phyloP scores from a whole-genome alignment of 2,329 filamentous ascomycete species.

The Emergomyces pasteurianus region DNA sequence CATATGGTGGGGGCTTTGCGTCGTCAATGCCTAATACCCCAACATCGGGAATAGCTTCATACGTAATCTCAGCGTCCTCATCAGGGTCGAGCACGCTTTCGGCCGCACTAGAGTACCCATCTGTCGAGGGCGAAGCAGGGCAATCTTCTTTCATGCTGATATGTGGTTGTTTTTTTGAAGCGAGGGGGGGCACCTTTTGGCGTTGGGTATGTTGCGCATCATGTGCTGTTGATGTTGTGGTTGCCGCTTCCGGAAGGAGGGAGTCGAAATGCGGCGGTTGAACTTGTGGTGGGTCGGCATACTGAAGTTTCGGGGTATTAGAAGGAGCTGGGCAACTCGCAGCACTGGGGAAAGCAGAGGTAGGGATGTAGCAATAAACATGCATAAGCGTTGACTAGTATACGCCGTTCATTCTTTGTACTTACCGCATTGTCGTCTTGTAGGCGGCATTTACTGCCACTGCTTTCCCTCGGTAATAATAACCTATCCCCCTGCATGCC shows the following conservation, averaged over 20 bases:
- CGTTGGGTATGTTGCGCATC: not conserved
- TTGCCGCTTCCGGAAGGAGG: not conserved
- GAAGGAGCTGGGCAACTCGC: not conserved
- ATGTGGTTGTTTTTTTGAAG: not conserved
- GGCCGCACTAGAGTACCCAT: not conserved
- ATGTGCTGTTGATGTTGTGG: not conserved
- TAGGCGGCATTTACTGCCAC: not conserved
- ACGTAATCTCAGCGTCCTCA: not conserved
- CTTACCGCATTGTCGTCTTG: not conserved
- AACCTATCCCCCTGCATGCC: not conserved
- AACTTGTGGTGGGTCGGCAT: not conserved
- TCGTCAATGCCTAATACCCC: not conserved
- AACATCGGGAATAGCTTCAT: not conserved
- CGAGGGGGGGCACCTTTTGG: not conserved
- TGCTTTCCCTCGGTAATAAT: not conserved
- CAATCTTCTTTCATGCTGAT: not conserved
- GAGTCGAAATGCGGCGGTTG: not conserved
- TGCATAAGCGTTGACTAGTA: not conserved
- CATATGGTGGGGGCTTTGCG: not conserved
- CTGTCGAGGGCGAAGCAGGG: not conserved
- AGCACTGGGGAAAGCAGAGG: too few species aligned
- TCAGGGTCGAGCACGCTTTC: not conserved
- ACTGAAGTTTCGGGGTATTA: not conserved
- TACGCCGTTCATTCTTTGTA: not conserved
- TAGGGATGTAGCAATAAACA: not conserved